Evolutionary conservation across 2,329 filamentous ascomycete species (phyloP).

Genomic region (Monilinia polystroma): DNA sequence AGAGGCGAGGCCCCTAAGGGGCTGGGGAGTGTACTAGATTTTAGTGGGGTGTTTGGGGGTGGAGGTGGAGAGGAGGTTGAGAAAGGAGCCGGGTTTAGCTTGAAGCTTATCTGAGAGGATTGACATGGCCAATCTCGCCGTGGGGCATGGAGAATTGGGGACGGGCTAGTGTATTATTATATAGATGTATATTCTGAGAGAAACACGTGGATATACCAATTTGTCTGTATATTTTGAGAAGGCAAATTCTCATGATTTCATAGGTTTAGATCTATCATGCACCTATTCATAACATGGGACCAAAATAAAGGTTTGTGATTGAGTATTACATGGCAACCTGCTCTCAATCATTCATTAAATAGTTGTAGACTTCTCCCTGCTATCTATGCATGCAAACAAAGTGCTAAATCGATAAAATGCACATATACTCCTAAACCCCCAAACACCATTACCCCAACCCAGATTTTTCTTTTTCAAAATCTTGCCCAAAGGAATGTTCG

Average conservation of each 20-base stretch:
- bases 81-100: slow-evolving; percentile 61
- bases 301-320: background rate
- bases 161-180: background rate
- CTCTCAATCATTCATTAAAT: slow-evolving; percentile 20
- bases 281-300: background rate
- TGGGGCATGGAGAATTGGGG: background rate
- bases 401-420: slow-evolving; percentile 21
- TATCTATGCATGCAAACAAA: slow-evolving; percentile 31
- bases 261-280: background rate
- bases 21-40: slow-evolving; percentile 50
- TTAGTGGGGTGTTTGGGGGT: slow-evolving; percentile 69
- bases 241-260: background rate
- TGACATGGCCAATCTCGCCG: background rate
- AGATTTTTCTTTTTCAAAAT: slow-evolving; percentile 20
- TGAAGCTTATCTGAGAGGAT: slow-evolving; percentile 56
- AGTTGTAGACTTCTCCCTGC: slow-evolving; percentile 23
- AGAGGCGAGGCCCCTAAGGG: slow-evolving; percentile 59
- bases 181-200: background rate
- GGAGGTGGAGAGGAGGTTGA: slow-evolving; percentile 64
- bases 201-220: slow-evolving; percentile 10
- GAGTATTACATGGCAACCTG: background rate
- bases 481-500: slow-evolving; percentile 17
- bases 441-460: slow-evolving; percentile 28
- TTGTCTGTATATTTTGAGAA: background rate
- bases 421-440: slow-evolving; percentile 21